Evolutionary conservation across 306 rosid species (phyloP), one percentile per base, ranked within the genome.

Genomic region (Elaeagnus macrophylla): DNA sequence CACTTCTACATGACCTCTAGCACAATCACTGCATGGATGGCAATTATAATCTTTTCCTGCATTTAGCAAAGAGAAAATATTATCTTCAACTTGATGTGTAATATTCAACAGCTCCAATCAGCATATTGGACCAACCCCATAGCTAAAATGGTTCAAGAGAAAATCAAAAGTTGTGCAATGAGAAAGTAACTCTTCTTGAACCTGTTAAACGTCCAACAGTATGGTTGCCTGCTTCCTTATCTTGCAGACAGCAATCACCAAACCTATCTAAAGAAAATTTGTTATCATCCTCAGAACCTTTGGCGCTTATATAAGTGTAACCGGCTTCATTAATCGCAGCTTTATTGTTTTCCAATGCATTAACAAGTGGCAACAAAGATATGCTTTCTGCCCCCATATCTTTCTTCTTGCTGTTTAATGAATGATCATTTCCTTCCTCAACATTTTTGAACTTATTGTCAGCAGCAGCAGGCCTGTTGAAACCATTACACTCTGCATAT

Each of bases 1-100:
- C 15, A 7, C 48, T 20, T 40, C 55, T 12, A 10, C 13, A 41
- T 42, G 11, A 37, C 40, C 10, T 3, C 40, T 39, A 14, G 6
- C n/a, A 18, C 13, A 19, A 13, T 12, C 10, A n/a, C 11, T 32
- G 12, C 9, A 40, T 8, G 9, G 19, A 61, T 37, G 16, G n/a
- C 25, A 59, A 32, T 36, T n/a, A 16, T 52, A 18, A 6, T 61
- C 48, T 48, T 49, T 25, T 39, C 57, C 66, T 37, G n/a, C 57
- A 49, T 12, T 42, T 17, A 15, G 20, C 25, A 10, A 32, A 35
- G 54, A 45, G 10, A 1, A 36, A 36, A 4, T 25, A 48, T 46
- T 59, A 48, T 47, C 47, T 37, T 1, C 53, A 35, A 13, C 1
- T 32, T 7, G 41, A 5, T 25, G 32, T 25, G 32, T 25, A 25